Conservation (phyloP, 2,329 filamentous ascomycete genomes). For the Berkeleyomyces rouxiae region DNA sequence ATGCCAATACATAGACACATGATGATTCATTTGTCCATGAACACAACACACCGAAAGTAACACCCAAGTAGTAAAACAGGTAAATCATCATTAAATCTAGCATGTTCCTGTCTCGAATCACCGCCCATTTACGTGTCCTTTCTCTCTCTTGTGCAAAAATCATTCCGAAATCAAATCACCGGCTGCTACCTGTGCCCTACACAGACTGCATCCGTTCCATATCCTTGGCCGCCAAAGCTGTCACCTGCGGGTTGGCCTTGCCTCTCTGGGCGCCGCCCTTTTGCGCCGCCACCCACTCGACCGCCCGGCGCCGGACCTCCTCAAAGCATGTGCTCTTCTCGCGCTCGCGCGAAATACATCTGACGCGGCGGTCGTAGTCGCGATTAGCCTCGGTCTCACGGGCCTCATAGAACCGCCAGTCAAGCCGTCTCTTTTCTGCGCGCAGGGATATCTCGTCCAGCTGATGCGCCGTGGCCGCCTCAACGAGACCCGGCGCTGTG, state of each 20-base stretch:
- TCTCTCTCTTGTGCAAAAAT: too few species aligned
- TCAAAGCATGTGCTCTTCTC: constrained; percentile 35
- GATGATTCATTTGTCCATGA: too few species aligned
- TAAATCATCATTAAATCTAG: too few species aligned
- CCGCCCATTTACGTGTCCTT: too few species aligned
- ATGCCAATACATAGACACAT: too few species aligned
- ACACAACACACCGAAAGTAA: too few species aligned
- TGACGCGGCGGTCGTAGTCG: constrained; percentile 28
- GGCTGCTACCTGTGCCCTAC: neutral
- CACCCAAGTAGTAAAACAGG: too few species aligned
- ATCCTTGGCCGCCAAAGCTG: neutral
- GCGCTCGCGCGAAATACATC: constrained; percentile 29
- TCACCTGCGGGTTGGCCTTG: neutral
- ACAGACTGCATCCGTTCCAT: constrained; percentile 8
- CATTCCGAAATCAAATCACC: neutral
- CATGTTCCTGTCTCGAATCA: too few species aligned
- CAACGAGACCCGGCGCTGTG: constrained; percentile 18
- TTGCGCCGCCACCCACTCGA: constrained; percentile 22
- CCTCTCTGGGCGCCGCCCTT: neutral
- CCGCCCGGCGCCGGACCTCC: constrained; percentile 28
- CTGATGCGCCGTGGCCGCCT: constrained; percentile 23
- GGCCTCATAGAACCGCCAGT: constrained; percentile 24
- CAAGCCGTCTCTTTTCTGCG: constrained; percentile 29
- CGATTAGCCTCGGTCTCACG: constrained; percentile 27
- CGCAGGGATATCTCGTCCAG: constrained; percentile 33